Conservation (phyloP, 495 filamentous ascomycete genomes). For the Xylaria scruposa region DNA sequence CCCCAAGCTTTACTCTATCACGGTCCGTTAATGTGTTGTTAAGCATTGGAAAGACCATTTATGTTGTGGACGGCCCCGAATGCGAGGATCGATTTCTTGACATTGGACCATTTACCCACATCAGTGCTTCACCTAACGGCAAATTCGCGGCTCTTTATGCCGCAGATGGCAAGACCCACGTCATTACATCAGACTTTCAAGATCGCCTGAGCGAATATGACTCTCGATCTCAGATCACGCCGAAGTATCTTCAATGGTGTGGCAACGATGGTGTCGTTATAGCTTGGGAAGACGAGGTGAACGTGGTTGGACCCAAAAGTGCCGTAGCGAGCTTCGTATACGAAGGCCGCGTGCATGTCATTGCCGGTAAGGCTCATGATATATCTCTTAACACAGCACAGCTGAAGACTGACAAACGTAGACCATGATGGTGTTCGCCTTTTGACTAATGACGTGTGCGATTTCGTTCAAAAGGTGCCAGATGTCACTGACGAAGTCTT, state of each 20-base stretch:
- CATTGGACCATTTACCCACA: constrained; percentile 90
- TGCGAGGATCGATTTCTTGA: constrained; percentile 89
- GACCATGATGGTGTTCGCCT: constrained; percentile 91
- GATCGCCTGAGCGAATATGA: constrained; percentile 91
- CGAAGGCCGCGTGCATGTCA: constrained; percentile 85
- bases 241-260: constrained; percentile 92
- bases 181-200: constrained; percentile 94
- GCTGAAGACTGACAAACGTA: constrained; percentile 65
- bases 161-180: constrained; percentile 83
- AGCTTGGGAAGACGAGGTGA: constrained; percentile 98
- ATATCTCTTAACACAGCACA: constrained; percentile 42
- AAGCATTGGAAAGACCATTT: constrained; percentile 83
- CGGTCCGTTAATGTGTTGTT: constrained; percentile 92
- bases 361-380: constrained; percentile 69
- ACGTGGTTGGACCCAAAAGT: constrained; percentile 86
- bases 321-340: constrained; percentile 85
- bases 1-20: constrained; percentile 89
- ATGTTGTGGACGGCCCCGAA: constrained; percentile 84
- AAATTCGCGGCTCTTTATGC: constrained; percentile 88
- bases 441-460: constrained; percentile 88
- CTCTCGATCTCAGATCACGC: constrained; percentile 81
- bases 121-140: constrained; percentile 88
- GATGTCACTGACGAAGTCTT: constrained; percentile 90
- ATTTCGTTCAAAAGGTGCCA: constrained; percentile 93
- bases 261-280: constrained; percentile 93